phyloP scores from a whole-genome alignment of 2,329 filamentous ascomycete genomes.

The Exophiala viscosa region DNA sequence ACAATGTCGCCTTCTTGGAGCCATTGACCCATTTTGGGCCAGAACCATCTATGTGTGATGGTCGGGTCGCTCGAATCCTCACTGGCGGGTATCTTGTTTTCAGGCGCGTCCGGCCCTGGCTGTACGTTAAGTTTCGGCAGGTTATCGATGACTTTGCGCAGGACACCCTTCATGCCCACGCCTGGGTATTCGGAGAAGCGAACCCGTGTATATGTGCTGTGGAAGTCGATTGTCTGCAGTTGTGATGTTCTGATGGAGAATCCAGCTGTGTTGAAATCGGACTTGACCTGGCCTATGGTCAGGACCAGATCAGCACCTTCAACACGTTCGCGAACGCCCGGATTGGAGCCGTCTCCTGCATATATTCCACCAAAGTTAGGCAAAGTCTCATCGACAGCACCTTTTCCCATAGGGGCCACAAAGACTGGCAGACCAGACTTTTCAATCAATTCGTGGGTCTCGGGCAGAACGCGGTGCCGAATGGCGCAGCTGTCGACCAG shows the following conservation, averaged over 20 bases:
- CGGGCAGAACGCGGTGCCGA: constrained; percentile 39
- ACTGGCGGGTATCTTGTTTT: constrained; percentile 49
- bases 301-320: constrained; percentile 46
- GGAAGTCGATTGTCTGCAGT: constrained; percentile 76
- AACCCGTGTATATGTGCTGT: constrained; percentile 69
- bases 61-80: constrained; percentile 32
- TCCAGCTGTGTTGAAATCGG: constrained; percentile 44
- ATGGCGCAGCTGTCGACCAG: constrained; percentile 51
- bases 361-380: constrained; percentile 51
- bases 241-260: constrained; percentile 65
- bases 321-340: constrained; percentile 38
- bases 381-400: constrained; percentile 47
- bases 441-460: constrained; percentile 43
- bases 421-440: constrained; percentile 47
- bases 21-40: constrained; percentile 56
- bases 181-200: constrained; percentile 76
- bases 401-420: constrained; percentile 49
- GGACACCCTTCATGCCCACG: constrained; percentile 72
- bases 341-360: constrained; percentile 41
- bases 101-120: constrained; percentile 53
- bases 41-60: constrained; percentile 56
- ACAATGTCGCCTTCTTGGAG: constrained; percentile 54
- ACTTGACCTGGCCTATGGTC: constrained; percentile 47
- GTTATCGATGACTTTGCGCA: constrained; percentile 64
- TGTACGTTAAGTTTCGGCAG: constrained; percentile 55